Evolutionary conservation across 371 early-diverging fungal species (phyloP), one percentile per base, ranked within the genome.

Genomic region (Thermomucor indicae-seudaticae): DNA sequence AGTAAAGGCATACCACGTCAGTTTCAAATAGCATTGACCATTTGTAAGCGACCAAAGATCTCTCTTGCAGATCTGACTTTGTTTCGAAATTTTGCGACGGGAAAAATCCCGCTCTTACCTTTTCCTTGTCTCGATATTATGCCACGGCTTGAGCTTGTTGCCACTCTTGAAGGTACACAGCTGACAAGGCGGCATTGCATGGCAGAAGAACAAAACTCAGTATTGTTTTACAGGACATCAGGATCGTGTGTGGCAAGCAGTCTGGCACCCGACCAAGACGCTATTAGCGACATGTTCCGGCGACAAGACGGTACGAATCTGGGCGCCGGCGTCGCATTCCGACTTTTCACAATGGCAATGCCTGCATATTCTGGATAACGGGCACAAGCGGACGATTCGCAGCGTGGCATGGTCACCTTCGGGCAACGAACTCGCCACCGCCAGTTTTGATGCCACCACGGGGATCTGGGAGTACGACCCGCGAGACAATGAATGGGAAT

Each of bases 371-470:
- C 66, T 94, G n/a, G 90, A 89, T 41, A 90, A 89, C 27, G 90
- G 86, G 5, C 97, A 97, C 65, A 85, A 85, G 53, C 82, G 96
- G 16, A 93, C 97, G 0, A 88, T 97, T 38, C 83, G 97, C n/a
- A 81, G 85, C 17, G 84, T 95, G 20, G 83, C 89, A 2, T 97
- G 91, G 78, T 83, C 90, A 29, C 90, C 91, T 1, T 79, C 79
- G 35, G 92, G 85, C 4, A 66, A 62, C 24, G 78, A 78, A 45
- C 55, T 98, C 24, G 96, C 98, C 2, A 89, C 93, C 0, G 92
- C 90, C 31, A 88, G 93, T 51, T 97, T 97, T 65, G 97, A 97
- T 67, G 93, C 91, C 0, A 88, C 91, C 3, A 92, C 92, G 0
- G 91, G 88, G 14, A 87, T 97, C 44, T 97, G 95, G 96, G 95